Evolutionary conservation across 148 eudicot genomes (phyloP).

Genomic region (Beta vulgaris): DNA sequence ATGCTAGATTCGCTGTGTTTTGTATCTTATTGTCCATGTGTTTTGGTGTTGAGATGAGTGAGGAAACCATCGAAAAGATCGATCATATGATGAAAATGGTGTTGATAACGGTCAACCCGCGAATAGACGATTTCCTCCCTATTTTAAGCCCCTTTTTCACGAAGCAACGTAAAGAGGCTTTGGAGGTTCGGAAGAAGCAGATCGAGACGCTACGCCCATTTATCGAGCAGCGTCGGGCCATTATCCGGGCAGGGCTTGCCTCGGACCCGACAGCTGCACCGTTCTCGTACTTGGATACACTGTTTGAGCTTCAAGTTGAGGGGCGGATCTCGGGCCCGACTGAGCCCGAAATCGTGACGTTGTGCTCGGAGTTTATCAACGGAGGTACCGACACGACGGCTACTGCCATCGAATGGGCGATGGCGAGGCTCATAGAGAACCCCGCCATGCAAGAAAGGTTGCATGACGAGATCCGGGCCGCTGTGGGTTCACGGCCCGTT

Average conservation of each 20-base stretch:
- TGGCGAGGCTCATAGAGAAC: slow-evolving; percentile 69
- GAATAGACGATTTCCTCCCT: slow-evolving; percentile 77
- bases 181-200: slow-evolving; percentile 57
- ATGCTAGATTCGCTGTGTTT: slow-evolving; percentile 74
- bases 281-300: slow-evolving; percentile 81
- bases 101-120: slow-evolving; percentile 61
- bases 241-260: slow-evolving; percentile 38
- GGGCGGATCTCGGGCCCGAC: slow-evolving; percentile 59
- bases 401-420: slow-evolving; percentile 88
- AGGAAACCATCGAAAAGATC: slow-evolving; percentile 50
- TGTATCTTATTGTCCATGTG: slow-evolving; percentile 71
- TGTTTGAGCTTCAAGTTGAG: slow-evolving; percentile 62
- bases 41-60: slow-evolving; percentile 86
- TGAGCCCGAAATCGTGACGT: slow-evolving; percentile 64
- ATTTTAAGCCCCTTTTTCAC: slow-evolving; percentile 64
- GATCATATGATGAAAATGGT: slow-evolving; percentile 78
- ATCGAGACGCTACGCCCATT: slow-evolving; percentile 55
- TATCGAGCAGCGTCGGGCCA: slow-evolving; percentile 52
- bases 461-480: slow-evolving; percentile 51
- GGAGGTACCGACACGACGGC: slow-evolving; percentile 95
- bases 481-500: slow-evolving; percentile 47
- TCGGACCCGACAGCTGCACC: slow-evolving; percentile 40
- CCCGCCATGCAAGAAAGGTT: slow-evolving; percentile 53
- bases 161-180: slow-evolving; percentile 58
- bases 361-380: slow-evolving; percentile 83